phyloP scores from a whole-genome alignment of 2,329 filamentous ascomycete species.

The Penicillium glabrum region DNA sequence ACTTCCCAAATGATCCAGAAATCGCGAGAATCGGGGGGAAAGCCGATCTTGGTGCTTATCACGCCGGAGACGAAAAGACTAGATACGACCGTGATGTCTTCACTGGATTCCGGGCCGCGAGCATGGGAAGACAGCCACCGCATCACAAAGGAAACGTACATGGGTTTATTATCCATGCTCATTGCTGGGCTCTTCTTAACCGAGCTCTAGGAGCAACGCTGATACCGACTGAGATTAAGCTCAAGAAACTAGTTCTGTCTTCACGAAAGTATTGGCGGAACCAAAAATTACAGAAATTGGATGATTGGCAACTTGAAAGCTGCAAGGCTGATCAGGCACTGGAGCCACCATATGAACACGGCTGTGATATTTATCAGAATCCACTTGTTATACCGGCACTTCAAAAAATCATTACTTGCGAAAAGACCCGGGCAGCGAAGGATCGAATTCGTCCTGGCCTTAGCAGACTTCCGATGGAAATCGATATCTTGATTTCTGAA shows the following conservation, averaged over 20 bases:
- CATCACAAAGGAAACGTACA: background rate
- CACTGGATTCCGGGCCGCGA: background rate
- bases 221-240: background rate
- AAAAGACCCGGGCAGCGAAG: background rate
- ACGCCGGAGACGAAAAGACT: too few species aligned
- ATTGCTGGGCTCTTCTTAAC: background rate
- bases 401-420: background rate
- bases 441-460: background rate
- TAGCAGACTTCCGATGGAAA: background rate
- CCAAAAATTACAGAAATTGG: background rate
- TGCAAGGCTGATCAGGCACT: background rate
- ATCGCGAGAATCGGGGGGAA: background rate
- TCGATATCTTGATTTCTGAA: background rate
- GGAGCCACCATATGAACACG: background rate
- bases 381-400: background rate
- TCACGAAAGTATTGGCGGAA: background rate
- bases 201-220: background rate
- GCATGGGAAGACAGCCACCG: background rate
- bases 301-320: too few species aligned
- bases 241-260: background rate
- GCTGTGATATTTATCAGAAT: background rate
- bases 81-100: background rate
- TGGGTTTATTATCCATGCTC: background rate
- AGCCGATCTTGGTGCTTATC: too few species aligned
- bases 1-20: background rate